A percentile compares a stretch with the other conserved stretches of the same genome.
These are phyloP conservation scores for Claviceps fusiformis DNA, from an alignment of 2,329 filamentous ascomycete genomes.

Conservation along the genomic window DNA sequence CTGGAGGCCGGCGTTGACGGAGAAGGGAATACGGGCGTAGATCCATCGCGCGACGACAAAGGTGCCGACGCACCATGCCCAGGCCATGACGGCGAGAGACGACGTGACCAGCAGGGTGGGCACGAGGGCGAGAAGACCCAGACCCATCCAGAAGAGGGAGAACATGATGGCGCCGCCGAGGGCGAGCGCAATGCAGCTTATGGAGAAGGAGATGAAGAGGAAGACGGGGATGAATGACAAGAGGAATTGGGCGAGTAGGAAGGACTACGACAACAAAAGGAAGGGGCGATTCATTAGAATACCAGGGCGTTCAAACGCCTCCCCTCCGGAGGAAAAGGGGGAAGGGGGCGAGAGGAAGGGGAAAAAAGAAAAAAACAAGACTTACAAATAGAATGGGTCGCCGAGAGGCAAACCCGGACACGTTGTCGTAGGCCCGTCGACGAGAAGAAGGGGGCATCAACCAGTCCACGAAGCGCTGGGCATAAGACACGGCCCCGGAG, in stretches of 20 bases:
- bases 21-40: slow-evolving; percentile 23
- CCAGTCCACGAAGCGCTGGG: slow-evolving; percentile 32
- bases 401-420: slow-evolving; percentile 41
- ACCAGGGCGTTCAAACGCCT: background rate
- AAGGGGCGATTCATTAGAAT: background rate
- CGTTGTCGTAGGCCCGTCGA: slow-evolving; percentile 38
- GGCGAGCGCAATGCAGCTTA: slow-evolving; percentile 49
- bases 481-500: slow-evolving; percentile 24
- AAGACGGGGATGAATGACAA: slow-evolving; percentile 54
- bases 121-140: slow-evolving; percentile 54
- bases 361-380: background rate
- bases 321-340: no score
- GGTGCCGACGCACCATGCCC: slow-evolving; percentile 50
- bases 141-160: slow-evolving; percentile 51
- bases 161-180: slow-evolving; percentile 49
- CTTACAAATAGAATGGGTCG: slow-evolving; percentile 60
- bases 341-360: background rate
- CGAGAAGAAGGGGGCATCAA: slow-evolving; percentile 48
- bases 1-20: slow-evolving; percentile 9
- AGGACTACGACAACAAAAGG: slow-evolving; percentile 35
- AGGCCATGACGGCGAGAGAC: slow-evolving; percentile 47
- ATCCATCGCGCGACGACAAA: slow-evolving; percentile 38
- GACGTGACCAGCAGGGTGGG: slow-evolving; percentile 56
- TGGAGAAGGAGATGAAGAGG: slow-evolving; percentile 53
- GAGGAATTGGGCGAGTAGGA: slow-evolving; percentile 50